These are phyloP conservation scores for Nakaseomyces bracarensis DNA, from an alignment of 1,139 yeast species.

Conservation along the genomic window DNA sequence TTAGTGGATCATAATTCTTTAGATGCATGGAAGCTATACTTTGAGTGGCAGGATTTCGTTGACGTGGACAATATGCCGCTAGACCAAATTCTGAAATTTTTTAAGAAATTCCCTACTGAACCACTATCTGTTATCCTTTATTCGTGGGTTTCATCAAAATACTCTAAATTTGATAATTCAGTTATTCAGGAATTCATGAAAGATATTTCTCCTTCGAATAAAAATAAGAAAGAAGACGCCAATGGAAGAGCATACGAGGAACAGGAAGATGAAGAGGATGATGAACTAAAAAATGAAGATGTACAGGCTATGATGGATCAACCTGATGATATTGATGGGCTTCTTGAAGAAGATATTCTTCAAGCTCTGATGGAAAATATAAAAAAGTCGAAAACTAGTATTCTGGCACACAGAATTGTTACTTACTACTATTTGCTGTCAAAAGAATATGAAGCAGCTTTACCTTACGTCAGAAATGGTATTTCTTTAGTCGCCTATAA, in stretches of 20 bases:
- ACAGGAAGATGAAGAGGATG: constrained; percentile 20
- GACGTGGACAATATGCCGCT: constrained; percentile 45
- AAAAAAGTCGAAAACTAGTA: constrained; percentile 40
- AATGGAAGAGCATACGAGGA: too few species aligned
- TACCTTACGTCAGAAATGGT: constrained; percentile 55
- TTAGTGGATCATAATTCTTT: constrained; percentile 52
- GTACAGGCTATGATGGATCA: constrained; percentile 18
- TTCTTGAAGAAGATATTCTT: constrained; percentile 46
- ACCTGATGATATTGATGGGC: constrained; percentile 20
- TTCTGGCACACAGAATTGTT: constrained; percentile 58
- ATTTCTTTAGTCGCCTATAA: constrained; percentile 46
- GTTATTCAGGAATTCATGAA: constrained; percentile 19
- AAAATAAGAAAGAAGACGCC: constrained; percentile 9
- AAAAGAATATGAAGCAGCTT: constrained; percentile 57
- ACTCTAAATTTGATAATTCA: constrained; percentile 40
- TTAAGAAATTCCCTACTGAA: constrained; percentile 49
- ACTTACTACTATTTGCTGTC: constrained; percentile 52
- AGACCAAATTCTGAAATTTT: constrained; percentile 41
- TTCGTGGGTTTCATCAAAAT: constrained; percentile 55
- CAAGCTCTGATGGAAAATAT: constrained; percentile 49
- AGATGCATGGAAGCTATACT: constrained; percentile 65
- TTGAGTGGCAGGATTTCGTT: constrained; percentile 66
- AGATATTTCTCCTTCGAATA: constrained; percentile 16
- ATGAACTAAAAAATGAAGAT: constrained; percentile 17
- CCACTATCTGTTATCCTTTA: constrained; percentile 59